A percentile compares a stretch with the other conserved stretches of the same genome.
phyloP scores from a whole-genome alignment of 192 early-diverging fungal genomes.

The Glomus cerebriforme region DNA sequence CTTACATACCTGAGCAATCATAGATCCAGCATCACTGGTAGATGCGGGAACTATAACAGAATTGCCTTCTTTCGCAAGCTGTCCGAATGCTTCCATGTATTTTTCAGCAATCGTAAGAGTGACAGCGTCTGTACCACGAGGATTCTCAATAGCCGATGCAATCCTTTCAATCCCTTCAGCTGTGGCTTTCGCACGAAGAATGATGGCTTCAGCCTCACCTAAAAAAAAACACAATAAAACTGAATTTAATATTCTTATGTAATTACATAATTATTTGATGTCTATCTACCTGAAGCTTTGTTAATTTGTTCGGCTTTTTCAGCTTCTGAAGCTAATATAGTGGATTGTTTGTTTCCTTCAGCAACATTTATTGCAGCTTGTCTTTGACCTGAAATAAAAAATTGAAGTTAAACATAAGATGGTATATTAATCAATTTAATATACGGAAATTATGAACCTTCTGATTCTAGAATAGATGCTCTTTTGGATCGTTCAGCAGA shows the following conservation, averaged over 20 bases:
- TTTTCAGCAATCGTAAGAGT: constrained; percentile 92
- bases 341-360: constrained; percentile 89
- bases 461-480: constrained; percentile 90
- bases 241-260: background rate
- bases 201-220: constrained; percentile 90
- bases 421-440: background rate
- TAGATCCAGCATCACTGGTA: constrained; percentile 78
- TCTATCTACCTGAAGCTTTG: constrained; percentile 67
- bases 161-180: constrained; percentile 80
- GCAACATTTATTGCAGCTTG: constrained; percentile 98
- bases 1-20: constrained; percentile 80
- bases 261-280: background rate
- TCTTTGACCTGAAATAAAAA: constrained; percentile 52
- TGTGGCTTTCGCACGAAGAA: constrained; percentile 79
- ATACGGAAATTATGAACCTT: constrained; percentile 43
- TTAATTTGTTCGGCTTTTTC: constrained; percentile 88
- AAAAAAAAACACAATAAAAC: background rate
- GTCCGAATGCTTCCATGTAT: constrained; percentile 92
- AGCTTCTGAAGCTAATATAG: constrained; percentile 95
- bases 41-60: constrained; percentile 87
- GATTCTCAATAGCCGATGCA: constrained; percentile 70
- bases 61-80: constrained; percentile 89
- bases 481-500: constrained; percentile 95
- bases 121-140: constrained; percentile 80
- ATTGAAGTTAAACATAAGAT: background rate